Percentiles rank a stretch among this genome's conserved stretches.
Conservation (phyloP, 345 rosid genomes). For the Linum trigynum region DNA sequence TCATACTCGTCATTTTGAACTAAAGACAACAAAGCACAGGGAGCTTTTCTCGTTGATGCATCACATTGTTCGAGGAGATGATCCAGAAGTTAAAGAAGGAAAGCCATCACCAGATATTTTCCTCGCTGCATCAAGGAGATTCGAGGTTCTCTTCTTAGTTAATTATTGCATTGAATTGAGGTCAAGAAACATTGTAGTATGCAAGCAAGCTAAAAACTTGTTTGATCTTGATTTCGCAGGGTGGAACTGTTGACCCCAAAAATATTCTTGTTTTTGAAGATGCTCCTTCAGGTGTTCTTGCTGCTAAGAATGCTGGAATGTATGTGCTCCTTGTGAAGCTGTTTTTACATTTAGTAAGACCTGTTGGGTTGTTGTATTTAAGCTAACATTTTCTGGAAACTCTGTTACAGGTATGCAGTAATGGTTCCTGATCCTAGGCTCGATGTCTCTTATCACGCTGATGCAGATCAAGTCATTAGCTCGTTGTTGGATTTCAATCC, state of each 20-base stretch:
- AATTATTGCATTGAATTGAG: conserved; percentile 1
- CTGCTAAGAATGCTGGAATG: conserved; percentile 92
- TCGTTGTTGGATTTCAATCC: conserved; percentile 68
- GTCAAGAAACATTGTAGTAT: background rate
- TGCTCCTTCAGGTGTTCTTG: conserved; percentile 86
- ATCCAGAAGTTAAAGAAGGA: conserved; percentile 89
- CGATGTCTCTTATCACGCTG: conserved; percentile 47
- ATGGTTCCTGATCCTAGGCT: conserved; percentile 92
- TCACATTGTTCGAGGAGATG: conserved; percentile 86
- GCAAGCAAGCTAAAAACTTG: background rate
- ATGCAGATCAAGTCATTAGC: conserved; percentile 66
- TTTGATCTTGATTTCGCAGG: conserved; percentile 32
- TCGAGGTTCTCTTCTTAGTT: conserved; percentile 42
- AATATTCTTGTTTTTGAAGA: conserved; percentile 78
- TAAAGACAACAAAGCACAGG: conserved; percentile 70
- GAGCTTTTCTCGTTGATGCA: conserved; percentile 87
- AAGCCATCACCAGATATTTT: conserved; percentile 86
- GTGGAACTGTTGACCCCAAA: conserved; percentile 46
- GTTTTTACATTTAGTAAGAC: conserved; percentile 3
- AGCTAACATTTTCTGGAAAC: background rate
- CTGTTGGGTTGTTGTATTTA: background rate
- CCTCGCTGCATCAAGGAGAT: conserved; percentile 84
- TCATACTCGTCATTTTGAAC: conserved; percentile 61
- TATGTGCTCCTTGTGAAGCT: conserved; percentile 32
- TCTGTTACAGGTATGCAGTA: conserved; percentile 49